A percentile compares a stretch with the other conserved stretches of the same genome.
phyloP scores from a whole-genome alignment of 2,329 filamentous ascomycete genomes.

The Ceratocystis albifundus region DNA sequence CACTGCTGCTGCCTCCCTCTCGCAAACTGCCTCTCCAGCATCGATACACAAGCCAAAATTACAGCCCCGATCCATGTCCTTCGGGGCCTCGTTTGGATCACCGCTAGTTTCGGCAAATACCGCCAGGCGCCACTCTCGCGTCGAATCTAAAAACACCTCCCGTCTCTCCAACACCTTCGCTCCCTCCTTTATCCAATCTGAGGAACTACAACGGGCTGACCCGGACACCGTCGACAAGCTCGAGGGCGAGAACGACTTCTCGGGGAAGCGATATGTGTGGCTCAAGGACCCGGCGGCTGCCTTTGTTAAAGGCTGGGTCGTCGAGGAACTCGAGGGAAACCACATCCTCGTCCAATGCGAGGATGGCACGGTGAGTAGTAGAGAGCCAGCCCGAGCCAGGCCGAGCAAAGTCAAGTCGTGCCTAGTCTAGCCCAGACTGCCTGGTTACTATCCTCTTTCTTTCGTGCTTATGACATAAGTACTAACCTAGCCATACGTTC shows the following conservation, averaged over 20 bases:
- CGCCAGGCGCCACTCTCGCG: constrained; percentile 35
- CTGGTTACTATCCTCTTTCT: too few species aligned
- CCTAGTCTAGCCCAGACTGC: too few species aligned
- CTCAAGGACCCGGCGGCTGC: constrained; percentile 74
- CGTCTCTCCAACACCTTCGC: constrained; percentile 75
- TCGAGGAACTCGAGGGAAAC: constrained; percentile 62
- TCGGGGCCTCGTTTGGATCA: constrained; percentile 37
- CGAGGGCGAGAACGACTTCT: constrained; percentile 97
- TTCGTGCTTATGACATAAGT: not conserved
- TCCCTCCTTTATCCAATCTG: constrained; percentile 86
- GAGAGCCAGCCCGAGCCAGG: too few species aligned
- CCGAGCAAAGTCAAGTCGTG: too few species aligned
- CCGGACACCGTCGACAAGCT: constrained; percentile 56
- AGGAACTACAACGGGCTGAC: constrained; percentile 51
- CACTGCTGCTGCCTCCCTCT: not conserved
- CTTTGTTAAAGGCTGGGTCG: constrained; percentile 85
- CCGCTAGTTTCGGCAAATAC: constrained; percentile 32
- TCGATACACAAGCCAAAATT: constrained; percentile 11
- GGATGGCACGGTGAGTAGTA: constrained; percentile 64
- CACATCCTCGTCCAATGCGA: constrained; percentile 81
- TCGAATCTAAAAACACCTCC: constrained; percentile 53
- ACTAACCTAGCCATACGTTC: constrained; percentile 13
- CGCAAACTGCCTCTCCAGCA: not conserved
- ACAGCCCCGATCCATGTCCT: constrained; percentile 19
- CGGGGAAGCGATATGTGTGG: constrained; percentile 97